phyloP scores from a whole-genome alignment of 1,284 basidiomycete genomes.

The Pyrrhoderma lamaoense region DNA sequence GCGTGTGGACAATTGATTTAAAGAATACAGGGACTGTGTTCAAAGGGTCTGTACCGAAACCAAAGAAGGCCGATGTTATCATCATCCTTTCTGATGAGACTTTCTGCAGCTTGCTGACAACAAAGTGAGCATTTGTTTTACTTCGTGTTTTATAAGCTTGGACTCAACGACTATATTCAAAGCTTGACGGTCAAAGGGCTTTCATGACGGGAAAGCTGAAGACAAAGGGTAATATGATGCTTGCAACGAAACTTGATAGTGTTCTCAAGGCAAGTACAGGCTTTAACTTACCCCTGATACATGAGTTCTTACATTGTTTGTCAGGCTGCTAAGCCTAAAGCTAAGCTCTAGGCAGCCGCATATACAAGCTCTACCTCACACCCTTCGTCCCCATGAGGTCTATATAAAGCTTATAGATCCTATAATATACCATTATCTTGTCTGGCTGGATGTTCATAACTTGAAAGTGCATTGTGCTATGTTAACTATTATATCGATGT shows the following conservation, averaged over 20 bases:
- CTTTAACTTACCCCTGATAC: no score
- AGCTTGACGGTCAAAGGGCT: slow-evolving; percentile 86
- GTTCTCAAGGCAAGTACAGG: slow-evolving; percentile 77
- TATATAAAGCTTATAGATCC: no score
- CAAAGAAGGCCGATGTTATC: slow-evolving; percentile 64
- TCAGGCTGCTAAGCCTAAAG: no score
- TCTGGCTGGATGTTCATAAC: no score
- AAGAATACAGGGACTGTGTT: slow-evolving; percentile 84
- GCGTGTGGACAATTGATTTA: slow-evolving; percentile 90
- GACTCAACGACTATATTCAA: slow-evolving; percentile 3
- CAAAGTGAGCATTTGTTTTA: slow-evolving; percentile 42
- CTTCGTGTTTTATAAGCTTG: not conserved
- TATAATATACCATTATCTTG: no score
- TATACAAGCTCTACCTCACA: no score
- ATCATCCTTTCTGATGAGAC: slow-evolving; percentile 71
- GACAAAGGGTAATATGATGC: slow-evolving; percentile 82
- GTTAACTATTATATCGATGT: no score
- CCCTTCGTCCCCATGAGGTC: no score
- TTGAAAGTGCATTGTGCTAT: no score
- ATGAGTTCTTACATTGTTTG: no score
- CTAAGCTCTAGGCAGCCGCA: no score
- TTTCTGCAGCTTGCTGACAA: slow-evolving; percentile 59
- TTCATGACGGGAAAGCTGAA: slow-evolving; percentile 91
- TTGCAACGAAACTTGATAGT: slow-evolving; percentile 80
- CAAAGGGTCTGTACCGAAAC: slow-evolving; percentile 63